phyloP scores from a whole-genome alignment of 768 basidiomycete genomes.

The Phlegmacium glaucopus region DNA sequence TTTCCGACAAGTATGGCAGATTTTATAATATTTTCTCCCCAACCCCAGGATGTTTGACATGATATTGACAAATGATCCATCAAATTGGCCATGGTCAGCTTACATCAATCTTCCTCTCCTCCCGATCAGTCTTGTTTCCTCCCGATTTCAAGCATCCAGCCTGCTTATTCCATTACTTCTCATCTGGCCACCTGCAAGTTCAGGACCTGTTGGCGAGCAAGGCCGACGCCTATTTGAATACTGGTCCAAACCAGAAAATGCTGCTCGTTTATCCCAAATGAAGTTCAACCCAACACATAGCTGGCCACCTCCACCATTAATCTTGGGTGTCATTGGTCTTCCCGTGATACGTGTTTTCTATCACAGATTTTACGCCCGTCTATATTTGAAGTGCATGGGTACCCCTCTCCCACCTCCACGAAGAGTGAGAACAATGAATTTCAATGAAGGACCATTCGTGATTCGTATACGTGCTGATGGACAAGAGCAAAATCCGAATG shows the following conservation, averaged over 20 bases:
- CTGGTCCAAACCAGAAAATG: constrained; percentile 30
- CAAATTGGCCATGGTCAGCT: constrained; percentile 74
- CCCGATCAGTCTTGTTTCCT: constrained; percentile 62
- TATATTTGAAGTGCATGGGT: constrained; percentile 44
- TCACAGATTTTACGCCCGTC: constrained; percentile 32
- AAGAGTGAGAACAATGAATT: constrained; percentile 24
- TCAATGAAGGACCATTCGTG: constrained; percentile 32
- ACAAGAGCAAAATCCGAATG: constrained; percentile 9
- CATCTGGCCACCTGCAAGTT: constrained; percentile 41
- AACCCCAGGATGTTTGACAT: constrained; percentile 53
- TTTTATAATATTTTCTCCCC: not conserved
- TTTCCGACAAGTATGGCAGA: not conserved
- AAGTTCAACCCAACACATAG: constrained; percentile 21
- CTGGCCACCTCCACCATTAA: constrained; percentile 63
- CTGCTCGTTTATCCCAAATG: constrained; percentile 28
- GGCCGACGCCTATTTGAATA: constrained; percentile 28
- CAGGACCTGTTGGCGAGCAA: constrained; percentile 23
- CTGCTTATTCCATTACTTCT: constrained; percentile 44
- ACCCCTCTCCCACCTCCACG: constrained; percentile 23
- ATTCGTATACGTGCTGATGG: constrained; percentile 31
- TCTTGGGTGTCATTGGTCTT: constrained; percentile 50
- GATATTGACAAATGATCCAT: constrained; percentile 64
- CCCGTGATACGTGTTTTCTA: constrained; percentile 48
- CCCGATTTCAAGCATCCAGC: constrained; percentile 44
- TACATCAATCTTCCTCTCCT: constrained; percentile 73